Percentiles rank a stretch among this genome's conserved stretches.
Evolutionary conservation across 495 filamentous ascomycete genomes (phyloP).

Genomic region (Aspergillus coremiiformis): DNA sequence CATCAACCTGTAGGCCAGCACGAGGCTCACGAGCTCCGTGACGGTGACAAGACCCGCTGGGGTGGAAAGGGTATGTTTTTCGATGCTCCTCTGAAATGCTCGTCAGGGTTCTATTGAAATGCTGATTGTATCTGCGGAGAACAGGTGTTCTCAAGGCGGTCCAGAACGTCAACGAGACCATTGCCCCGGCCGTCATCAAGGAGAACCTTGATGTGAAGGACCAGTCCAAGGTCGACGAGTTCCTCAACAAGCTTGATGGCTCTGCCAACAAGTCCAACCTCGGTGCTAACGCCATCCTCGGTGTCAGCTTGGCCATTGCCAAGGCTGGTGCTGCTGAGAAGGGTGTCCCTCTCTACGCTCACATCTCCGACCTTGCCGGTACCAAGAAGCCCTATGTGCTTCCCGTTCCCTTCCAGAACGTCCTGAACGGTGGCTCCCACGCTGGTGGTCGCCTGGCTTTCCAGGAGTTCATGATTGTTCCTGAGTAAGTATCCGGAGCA

Average conservation of each 20-base stretch:
- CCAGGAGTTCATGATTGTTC: conserved; percentile 99
- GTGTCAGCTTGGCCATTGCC: conserved; percentile 90
- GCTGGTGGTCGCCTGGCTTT: conserved; percentile 97
- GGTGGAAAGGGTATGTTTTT: conserved; percentile 71
- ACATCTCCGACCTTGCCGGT: conserved; percentile 96
- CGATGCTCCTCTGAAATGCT: background rate
- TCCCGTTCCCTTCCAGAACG: conserved; percentile 99
- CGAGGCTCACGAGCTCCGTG: conserved; percentile 97
- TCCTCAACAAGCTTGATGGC: conserved; percentile 93
- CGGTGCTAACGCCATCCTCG: conserved; percentile 97
- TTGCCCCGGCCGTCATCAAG: conserved; percentile 88
- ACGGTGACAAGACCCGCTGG: conserved; percentile 97
- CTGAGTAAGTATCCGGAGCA: conserved; percentile 48
- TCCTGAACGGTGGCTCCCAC: conserved; percentile 98
- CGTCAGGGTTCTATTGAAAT: background rate
- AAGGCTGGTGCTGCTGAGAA: conserved; percentile 99
- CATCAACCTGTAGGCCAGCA: conserved; percentile 63
- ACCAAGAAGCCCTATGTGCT: conserved; percentile 99
- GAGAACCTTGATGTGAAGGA: conserved; percentile 94
- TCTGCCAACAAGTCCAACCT: conserved; percentile 96
- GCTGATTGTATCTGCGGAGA: conserved; percentile 13
- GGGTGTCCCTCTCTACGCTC: conserved; percentile 92
- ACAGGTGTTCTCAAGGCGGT: conserved; percentile 86
- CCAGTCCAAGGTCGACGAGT: conserved; percentile 85
- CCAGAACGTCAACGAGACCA: conserved; percentile 87